Evolutionary conservation across 2,329 filamentous ascomycete genomes (phyloP).

Genomic region (Exophiala sideris): DNA sequence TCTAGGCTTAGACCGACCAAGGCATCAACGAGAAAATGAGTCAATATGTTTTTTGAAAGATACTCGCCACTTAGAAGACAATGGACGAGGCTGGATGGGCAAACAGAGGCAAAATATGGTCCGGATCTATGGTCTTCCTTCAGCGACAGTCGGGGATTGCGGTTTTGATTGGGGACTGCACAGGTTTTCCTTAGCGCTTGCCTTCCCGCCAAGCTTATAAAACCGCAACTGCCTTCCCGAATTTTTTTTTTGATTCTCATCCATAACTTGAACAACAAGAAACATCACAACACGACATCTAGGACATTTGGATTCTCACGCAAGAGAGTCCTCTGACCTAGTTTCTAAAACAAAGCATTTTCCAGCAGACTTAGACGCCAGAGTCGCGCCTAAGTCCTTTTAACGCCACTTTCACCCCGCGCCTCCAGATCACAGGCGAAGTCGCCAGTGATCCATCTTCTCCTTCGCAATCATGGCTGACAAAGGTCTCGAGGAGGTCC

Average conservation of each 20-base stretch:
- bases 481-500: slow-evolving; percentile 97
- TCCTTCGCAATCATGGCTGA: slow-evolving; percentile 94
- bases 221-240: slow-evolving; percentile 10
- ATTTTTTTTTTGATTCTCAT: slow-evolving; percentile 18
- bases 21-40: not conserved
- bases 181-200: not conserved
- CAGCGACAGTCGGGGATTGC: not conserved
- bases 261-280: slow-evolving; percentile 13
- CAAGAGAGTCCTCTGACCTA: slow-evolving; percentile 24
- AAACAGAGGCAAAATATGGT: not conserved
- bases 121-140: not conserved
- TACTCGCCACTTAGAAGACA: slow-evolving; percentile 6
- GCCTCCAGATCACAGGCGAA: slow-evolving; percentile 66
- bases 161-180: slow-evolving; percentile 1
- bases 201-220: not conserved
- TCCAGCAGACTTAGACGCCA: slow-evolving; percentile 20
- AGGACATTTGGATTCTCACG: slow-evolving; percentile 27
- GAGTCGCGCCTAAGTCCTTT: slow-evolving; percentile 19
- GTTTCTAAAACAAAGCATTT: slow-evolving; percentile 5
- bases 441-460: slow-evolving; percentile 64
- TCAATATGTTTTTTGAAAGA: not conserved
- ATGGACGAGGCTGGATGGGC: slow-evolving; percentile 15
- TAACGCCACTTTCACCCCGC: slow-evolving; percentile 26
- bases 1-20: not conserved
- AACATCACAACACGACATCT: slow-evolving; percentile 13